Percentiles rank a stretch among this genome's conserved stretches.
These are phyloP conservation scores for Vitis hybrid DNA, from an alignment of 177 flowering plant genomes.

Conservation along the genomic window DNA sequence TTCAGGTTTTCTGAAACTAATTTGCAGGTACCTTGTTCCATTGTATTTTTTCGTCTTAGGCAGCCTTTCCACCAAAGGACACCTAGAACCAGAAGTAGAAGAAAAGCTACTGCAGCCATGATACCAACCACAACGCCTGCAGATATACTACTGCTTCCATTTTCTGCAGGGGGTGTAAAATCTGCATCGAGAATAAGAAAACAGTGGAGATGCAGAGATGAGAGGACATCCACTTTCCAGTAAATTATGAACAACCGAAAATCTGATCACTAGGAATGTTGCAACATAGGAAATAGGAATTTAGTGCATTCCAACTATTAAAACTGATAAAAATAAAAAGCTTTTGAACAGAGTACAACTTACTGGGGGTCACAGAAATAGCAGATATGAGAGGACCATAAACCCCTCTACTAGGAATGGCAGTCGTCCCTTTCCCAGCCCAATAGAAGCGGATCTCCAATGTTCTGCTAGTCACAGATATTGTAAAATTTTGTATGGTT, in stretches of 20 bases:
- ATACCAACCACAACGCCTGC: conserved; percentile 25
- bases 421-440: conserved; percentile 37
- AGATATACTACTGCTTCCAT: conserved; percentile 7
- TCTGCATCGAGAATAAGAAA: no score
- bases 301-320: no score
- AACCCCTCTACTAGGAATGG: conserved; percentile 17
- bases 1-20: no score
- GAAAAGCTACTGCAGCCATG: conserved; percentile 19
- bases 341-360: not conserved
- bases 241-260: no score
- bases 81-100: conserved; percentile 20
- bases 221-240: no score
- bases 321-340: no score
- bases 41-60: conserved; percentile 15
- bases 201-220: no score
- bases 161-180: no score
- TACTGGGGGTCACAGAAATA: conserved; percentile 35
- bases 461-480: conserved; percentile 12
- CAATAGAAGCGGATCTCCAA: conserved; percentile 33
- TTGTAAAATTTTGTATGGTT: conserved; percentile 5
- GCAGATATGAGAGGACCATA: conserved; percentile 41
- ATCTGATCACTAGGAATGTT: no score
- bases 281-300: no score
- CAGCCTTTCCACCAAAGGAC: conserved; percentile 36
- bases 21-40: no score